A percentile compares a stretch with the other conserved stretches of the same genome.
These are phyloP conservation scores for Cladosporium velox DNA, from an alignment of 2,329 filamentous ascomycete genomes.

Conservation along the genomic window DNA sequence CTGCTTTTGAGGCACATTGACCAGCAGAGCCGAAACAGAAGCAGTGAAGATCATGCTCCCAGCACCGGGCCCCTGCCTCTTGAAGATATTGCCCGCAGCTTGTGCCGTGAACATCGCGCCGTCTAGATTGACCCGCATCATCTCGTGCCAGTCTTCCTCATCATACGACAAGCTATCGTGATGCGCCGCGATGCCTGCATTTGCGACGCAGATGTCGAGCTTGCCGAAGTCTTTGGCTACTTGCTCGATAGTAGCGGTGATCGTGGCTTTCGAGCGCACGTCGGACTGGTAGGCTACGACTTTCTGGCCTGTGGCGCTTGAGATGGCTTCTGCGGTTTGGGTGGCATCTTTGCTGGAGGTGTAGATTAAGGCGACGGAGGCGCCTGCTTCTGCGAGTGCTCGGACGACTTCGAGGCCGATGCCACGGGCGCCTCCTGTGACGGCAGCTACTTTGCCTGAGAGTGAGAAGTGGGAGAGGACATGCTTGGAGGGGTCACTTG, in stretches of 20 bases:
- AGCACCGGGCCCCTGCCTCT: constrained; percentile 66
- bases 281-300: constrained; percentile 51
- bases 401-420: constrained; percentile 39
- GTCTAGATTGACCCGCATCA: constrained; percentile 81
- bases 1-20: constrained; percentile 75
- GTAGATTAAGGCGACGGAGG: constrained; percentile 50
- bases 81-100: constrained; percentile 79
- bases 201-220: constrained; percentile 77
- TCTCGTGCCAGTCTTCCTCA: constrained; percentile 31
- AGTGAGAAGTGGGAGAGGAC: constrained; percentile 37
- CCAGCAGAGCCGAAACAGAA: constrained; percentile 75
- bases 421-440: constrained; percentile 39
- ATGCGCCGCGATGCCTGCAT: constrained; percentile 63
- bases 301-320: constrained; percentile 37
- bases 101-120: constrained; percentile 86
- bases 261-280: constrained; percentile 45
- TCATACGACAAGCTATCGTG: constrained; percentile 26
- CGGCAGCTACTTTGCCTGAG: constrained; percentile 39
- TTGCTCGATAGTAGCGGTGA: constrained; percentile 45
- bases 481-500: constrained; percentile 20
- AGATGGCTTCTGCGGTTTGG: constrained; percentile 35
- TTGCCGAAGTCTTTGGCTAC: constrained; percentile 67
- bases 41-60: constrained; percentile 91
- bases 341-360: constrained; percentile 40
- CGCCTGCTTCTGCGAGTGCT: constrained; percentile 43